phyloP scores from a whole-genome alignment of 1,284 basidiomycete genomes.

The Tylopilus orsonianus region DNA sequence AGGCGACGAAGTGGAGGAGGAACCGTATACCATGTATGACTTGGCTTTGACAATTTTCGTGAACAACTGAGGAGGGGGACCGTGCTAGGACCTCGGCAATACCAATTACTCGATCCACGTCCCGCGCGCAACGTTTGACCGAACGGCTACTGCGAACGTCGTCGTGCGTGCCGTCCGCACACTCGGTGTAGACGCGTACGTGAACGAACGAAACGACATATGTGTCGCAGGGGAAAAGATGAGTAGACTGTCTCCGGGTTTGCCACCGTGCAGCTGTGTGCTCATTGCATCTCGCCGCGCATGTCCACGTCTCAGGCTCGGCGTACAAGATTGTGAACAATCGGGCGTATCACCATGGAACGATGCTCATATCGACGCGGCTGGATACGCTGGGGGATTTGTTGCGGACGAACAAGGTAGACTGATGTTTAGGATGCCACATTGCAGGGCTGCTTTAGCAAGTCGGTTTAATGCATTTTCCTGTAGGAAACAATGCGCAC shows the following conservation, averaged over 20 bases:
- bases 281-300: neutral
- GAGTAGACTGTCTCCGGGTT: slow-evolving; percentile 37
- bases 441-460: too few species aligned
- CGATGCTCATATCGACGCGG: slow-evolving; percentile 92
- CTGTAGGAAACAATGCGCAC: slow-evolving; percentile 74
- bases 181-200: slow-evolving; percentile 69
- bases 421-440: slow-evolving; percentile 20
- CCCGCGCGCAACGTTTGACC: slow-evolving; percentile 78
- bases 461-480: neutral
- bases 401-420: slow-evolving; percentile 71
- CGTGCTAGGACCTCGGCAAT: slow-evolving; percentile 86
- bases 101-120: slow-evolving; percentile 97
- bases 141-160: slow-evolving; percentile 77
- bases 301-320: slow-evolving; percentile 86
- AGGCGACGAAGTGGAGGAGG: slow-evolving; percentile 94
- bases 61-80: neutral
- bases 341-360: slow-evolving; percentile 97
- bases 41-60: neutral
- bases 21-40: slow-evolving; percentile 91
- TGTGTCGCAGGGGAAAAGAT: slow-evolving; percentile 86
- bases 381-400: slow-evolving; percentile 72
- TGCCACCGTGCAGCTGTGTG: neutral
- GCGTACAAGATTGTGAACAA: slow-evolving; percentile 95
- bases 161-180: slow-evolving; percentile 78
- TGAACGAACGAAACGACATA: slow-evolving; percentile 93